Evolutionary conservation across 1,139 yeast species (phyloP), one percentile per base, ranked within the genome.

Genomic region (Geotrichum siamense): DNA sequence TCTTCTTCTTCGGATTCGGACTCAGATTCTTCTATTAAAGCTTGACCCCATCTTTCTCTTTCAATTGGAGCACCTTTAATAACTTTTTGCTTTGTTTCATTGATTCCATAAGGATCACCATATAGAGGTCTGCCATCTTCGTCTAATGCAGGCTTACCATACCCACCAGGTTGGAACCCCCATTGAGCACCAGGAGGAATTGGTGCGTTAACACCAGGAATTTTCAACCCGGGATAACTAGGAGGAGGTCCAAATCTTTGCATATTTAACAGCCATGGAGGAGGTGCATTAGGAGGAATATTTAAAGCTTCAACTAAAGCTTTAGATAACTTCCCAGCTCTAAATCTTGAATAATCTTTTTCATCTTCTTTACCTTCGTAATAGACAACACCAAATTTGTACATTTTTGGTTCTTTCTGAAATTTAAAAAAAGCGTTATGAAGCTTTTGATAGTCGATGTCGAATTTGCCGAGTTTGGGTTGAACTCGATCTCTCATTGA

Each of bases 401-500:
- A 71, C 44, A 87, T 53, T 40, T 72, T 68, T 0, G 97, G 97
- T 54, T 78, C 80, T 28, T 82, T 74, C 56, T 85, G 94, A 54
- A 74, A 69, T 58, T 81, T 80, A 71, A 85, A 91, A 57, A 91
- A 89, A 0, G 96, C 95, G 59, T 85, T 83, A 57, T 87, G 79
- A 22, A 91, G 64, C 53, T 80, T 82, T 50, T 76, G 82, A 59
- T 83, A 89, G 61, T 91, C 97, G 28, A 91, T 75, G 62, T 91
- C 98, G 22, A 91, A 64, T 47, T 79, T 71, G 1, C 95, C 95
- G 77, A 86, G 70, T 59, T 85, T 86, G 0, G 96, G 96, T 59
- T 86, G 96, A 0, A 89, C 94, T 44, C 83, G 71, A 47, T 84
- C 93, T 50, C 97, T 70, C 60, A 82, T 82, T 57, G 75, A 75